Conservation (phyloP, 192 early-diverging fungal genomes). For the Phlyctochytrium arcticum region DNA sequence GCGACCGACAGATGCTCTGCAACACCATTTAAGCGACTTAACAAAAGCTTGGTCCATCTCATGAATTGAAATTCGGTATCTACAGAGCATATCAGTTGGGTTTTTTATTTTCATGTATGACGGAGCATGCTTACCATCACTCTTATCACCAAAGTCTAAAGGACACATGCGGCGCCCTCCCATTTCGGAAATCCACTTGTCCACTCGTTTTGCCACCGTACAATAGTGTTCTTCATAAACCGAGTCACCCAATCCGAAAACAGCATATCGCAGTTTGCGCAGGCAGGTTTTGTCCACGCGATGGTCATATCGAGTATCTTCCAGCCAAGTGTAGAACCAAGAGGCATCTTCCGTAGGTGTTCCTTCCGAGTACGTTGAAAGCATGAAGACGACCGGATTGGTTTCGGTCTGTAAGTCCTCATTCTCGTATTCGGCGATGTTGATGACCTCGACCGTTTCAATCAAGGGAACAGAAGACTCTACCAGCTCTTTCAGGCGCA, state of each 20-base stretch:
- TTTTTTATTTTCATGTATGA: too few relatives aligned
- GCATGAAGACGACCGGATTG: constrained; percentile 54
- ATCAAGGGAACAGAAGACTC: constrained; percentile 12
- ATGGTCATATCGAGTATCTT: constrained; percentile 58
- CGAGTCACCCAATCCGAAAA: constrained; percentile 71
- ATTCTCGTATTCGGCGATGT: constrained; percentile 62
- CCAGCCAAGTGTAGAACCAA: constrained; percentile 65
- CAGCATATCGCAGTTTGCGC: constrained; percentile 53
- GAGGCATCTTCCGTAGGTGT: constrained; percentile 52
- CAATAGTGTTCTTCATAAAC: constrained; percentile 62
- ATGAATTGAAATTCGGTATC: constrained; percentile 37
- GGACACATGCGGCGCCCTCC: constrained; percentile 59
- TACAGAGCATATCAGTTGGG: too few relatives aligned
- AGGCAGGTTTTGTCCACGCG: constrained; percentile 53
- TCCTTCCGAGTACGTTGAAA: constrained; percentile 66
- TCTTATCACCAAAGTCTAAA: constrained; percentile 58
- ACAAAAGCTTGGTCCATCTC: constrained; percentile 12
- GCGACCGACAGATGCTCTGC: constrained; percentile 22
- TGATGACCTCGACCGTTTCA: constrained; percentile 34
- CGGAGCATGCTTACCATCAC: too few relatives aligned
- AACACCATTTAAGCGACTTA: constrained; percentile 17
- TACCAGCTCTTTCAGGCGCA: constrained; percentile 33
- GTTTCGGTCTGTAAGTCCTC: constrained; percentile 57
- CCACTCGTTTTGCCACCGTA: constrained; percentile 49
- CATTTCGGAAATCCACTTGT: constrained; percentile 58